Percentiles rank a stretch among this genome's conserved stretches.
Conservation (phyloP, 768 basidiomycete genomes). For the Megacollybia marginata region DNA sequence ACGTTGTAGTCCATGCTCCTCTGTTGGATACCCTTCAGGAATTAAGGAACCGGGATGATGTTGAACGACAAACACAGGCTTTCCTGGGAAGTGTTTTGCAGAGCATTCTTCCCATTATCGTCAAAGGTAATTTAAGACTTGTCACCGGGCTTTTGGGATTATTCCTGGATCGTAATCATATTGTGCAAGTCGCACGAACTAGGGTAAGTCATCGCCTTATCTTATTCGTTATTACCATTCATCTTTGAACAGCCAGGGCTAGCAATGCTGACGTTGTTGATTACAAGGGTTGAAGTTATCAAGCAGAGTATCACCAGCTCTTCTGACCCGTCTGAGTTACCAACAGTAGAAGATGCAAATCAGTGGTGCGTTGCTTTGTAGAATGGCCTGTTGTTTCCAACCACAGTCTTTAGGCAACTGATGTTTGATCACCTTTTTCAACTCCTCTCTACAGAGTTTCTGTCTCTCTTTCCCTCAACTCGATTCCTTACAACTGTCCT, state of each 20-base stretch:
- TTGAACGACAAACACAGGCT: conserved; percentile 85
- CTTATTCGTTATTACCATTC: conserved; percentile 5
- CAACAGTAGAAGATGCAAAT: conserved; percentile 66
- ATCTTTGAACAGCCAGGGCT: conserved; percentile 66
- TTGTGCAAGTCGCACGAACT: conserved; percentile 66
- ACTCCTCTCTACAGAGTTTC: conserved; percentile 67
- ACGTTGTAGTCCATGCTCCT: conserved; percentile 77
- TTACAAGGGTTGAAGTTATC: conserved; percentile 90
- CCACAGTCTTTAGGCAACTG: conserved; percentile 51
- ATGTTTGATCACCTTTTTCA: conserved; percentile 87
- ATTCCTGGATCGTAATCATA: conserved; percentile 71
- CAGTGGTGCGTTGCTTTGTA: conserved; percentile 44
- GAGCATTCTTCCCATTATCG: conserved; percentile 77
- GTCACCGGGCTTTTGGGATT: conserved; percentile 84
- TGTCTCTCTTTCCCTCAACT: conserved; percentile 84
- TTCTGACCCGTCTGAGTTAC: conserved; percentile 47
- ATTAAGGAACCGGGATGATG: conserved; percentile 52
- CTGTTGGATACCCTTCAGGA: conserved; percentile 63
- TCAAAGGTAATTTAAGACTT: conserved; percentile 70
- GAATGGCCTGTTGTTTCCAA: neutral
- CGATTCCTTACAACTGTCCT: conserved; percentile 42
- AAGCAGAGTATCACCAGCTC: conserved; percentile 50
- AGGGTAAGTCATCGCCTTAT: conserved; percentile 44
- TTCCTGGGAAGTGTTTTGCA: conserved; percentile 85
- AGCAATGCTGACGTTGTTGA: conserved; percentile 81